Evolutionary conservation across 2,329 filamentous ascomycete genomes (phyloP).

Genomic region (Epichloe bromicola): DNA sequence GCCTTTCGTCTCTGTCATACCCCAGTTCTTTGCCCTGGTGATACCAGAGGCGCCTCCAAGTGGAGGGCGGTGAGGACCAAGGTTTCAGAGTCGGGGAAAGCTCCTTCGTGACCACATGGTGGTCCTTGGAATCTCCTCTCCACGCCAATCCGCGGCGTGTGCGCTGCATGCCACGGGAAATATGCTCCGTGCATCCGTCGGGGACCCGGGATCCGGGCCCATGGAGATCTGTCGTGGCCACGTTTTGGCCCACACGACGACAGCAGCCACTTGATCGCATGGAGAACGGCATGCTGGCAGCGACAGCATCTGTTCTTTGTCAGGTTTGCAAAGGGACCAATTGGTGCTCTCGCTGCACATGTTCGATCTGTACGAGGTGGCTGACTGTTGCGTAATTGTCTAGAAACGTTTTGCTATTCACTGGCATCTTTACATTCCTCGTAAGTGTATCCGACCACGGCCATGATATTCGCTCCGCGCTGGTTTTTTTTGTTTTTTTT

Average conservation of each 20-base stretch:
- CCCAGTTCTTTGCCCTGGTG: slow-evolving; percentile 1
- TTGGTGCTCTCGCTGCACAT: not conserved
- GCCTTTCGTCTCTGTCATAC: slow-evolving; percentile 2
- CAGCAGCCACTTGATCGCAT: not conserved
- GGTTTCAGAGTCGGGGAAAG: not conserved
- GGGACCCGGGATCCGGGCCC: not conserved
- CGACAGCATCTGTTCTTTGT: slow-evolving; percentile 14
- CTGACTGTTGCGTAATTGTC: slow-evolving; percentile 14
- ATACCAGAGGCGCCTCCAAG: not conserved
- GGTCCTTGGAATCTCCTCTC: not conserved
- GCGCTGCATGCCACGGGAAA: not conserved
- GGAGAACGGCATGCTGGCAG: not conserved
- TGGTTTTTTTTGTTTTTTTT: not conserved
- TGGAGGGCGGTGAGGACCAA: not conserved
- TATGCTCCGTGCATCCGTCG: not conserved
- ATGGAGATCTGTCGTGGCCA: slow-evolving; percentile 5
- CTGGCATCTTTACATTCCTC: slow-evolving; percentile 78
- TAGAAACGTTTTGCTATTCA: slow-evolving; percentile 66
- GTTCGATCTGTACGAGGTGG: slow-evolving; percentile 7
- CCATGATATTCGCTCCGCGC: not conserved
- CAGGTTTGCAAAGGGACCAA: slow-evolving; percentile 7
- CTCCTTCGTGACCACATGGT: not conserved
- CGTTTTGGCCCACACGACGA: slow-evolving; percentile 1
- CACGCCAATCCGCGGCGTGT: not conserved
- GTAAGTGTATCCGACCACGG: slow-evolving; percentile 34